These are phyloP conservation scores for Iris pallida DNA, from an alignment of 116 monocot species.

Conservation along the genomic window DNA sequence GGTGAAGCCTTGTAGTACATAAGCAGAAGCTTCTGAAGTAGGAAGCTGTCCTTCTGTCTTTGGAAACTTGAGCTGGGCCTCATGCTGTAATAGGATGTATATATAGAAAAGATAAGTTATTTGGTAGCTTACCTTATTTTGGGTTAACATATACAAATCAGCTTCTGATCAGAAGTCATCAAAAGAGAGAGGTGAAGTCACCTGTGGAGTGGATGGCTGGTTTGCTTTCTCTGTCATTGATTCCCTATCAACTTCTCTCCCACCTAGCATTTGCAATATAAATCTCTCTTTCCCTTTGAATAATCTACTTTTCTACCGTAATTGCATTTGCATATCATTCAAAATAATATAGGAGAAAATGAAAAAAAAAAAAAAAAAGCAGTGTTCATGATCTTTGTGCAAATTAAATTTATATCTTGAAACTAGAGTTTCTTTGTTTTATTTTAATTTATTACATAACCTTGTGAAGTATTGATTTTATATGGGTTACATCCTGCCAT, in stretches of 20 bases:
- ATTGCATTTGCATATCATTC: not conserved
- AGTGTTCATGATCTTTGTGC: not conserved
- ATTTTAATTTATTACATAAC: not conserved
- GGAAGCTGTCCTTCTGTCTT: not conserved
- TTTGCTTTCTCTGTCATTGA: slow-evolving; percentile 5
- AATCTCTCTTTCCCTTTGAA: not conserved
- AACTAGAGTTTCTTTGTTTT: not conserved
- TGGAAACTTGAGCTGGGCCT: not conserved
- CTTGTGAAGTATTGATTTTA: not conserved
- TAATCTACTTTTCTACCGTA: not conserved
- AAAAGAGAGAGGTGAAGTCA: slow-evolving; percentile 1
- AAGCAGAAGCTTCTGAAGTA: not conserved
- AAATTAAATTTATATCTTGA: not conserved
- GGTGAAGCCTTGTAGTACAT: not conserved
- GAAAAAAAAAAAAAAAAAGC: not conserved
- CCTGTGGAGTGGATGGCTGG: slow-evolving; percentile 1
- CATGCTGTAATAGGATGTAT: no score
- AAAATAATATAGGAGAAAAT: no score
- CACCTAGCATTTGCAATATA: not conserved
- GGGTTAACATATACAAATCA: not conserved
- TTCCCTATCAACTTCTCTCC: not conserved
- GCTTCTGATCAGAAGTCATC: slow-evolving; percentile 1
- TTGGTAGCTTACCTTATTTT: not conserved
- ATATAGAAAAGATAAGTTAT: not conserved
- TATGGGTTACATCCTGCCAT: not conserved